phyloP scores from a whole-genome alignment of 208 protist species.

The Leishmania martiniquensis region DNA sequence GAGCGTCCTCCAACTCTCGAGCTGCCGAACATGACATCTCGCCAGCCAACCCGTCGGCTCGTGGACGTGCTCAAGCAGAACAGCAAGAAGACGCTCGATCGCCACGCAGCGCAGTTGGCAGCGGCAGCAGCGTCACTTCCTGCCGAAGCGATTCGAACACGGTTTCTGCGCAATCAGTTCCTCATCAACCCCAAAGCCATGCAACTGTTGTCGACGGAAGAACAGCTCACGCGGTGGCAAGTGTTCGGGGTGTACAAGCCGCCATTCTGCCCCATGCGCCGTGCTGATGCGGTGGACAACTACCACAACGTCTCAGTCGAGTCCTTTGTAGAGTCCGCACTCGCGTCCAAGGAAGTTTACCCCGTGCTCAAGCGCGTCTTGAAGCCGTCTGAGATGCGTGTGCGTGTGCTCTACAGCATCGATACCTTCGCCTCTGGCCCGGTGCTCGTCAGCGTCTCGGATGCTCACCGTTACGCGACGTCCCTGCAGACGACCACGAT shows the following conservation, averaged over 20 bases:
- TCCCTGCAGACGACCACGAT: conserved; percentile 56
- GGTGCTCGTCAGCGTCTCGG: conserved; percentile 66
- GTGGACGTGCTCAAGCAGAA: conserved; percentile 80
- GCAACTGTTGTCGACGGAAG: conserved; percentile 37
- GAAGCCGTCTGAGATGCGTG: conserved; percentile 38
- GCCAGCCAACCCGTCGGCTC: conserved; percentile 51
- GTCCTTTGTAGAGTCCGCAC: conserved; percentile 71
- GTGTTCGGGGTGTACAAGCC: conserved; percentile 89
- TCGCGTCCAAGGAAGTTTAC: conserved; percentile 58
- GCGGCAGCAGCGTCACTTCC: conserved; percentile 47
- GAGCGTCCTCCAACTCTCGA: background rate
- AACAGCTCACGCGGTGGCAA: conserved; percentile 47
- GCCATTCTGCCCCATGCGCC: conserved; percentile 89
- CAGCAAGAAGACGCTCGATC: conserved; percentile 55
- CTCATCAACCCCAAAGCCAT: conserved; percentile 84
- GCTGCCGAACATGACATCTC: conserved; percentile 52
- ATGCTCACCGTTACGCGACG: conserved; percentile 42
- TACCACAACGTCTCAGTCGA: conserved; percentile 84
- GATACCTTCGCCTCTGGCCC: conserved; percentile 71
- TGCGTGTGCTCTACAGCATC: conserved; percentile 85
- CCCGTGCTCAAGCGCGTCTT: conserved; percentile 36
- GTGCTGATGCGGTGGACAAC: conserved; percentile 59
- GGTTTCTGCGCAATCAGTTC: conserved; percentile 81
- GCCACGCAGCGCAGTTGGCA: conserved; percentile 62
- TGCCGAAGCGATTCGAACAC: conserved; percentile 60